Evolutionary conservation across 2,329 filamentous ascomycete species (phyloP), one percentile per base, ranked within the genome.

Genomic region (Penicillium capsulatum): DNA sequence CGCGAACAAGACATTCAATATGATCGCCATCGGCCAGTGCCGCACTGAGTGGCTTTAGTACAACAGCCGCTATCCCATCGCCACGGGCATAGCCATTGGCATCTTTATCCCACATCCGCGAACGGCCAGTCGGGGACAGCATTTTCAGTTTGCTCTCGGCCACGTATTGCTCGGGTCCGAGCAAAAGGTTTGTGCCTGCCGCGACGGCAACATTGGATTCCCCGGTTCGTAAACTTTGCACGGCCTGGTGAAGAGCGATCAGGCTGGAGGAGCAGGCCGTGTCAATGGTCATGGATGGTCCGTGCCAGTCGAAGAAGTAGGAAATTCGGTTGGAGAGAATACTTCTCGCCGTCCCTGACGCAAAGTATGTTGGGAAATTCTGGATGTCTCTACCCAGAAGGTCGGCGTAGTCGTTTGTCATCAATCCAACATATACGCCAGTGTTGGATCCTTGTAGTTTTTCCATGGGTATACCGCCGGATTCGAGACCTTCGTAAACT

Each of bases 61-160:
- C 57, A 0, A 81, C 46, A 0, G 64, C 59, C 1, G 68, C 68
- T 8, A 77, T 56, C 0, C 75, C 76, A 36, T 81, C 78, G 8
- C 72, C 74, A 0, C 75, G 67, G 17, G 64, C 73, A 54, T 67
- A 76, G 6, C 74, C 76, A 46, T 76, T 59, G 0, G 72, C 76
- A 2, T 53, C 54, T 2, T 53, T 58, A 45, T 72, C 68, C 59
- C 65, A 74, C 58, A 67, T 74, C 34, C 69, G 71, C 10, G 71
- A 78, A 26, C 71, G 66, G 1, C 75, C 75, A 0, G 70, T 68
- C 19, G 75, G 69, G 1, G 73, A 75, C 16, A 80, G 68, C 33
- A 77, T 54, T 53, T 70, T 47, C 14, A 58, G 39, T 16, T 62
- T 59, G 34, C 55, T 56, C 39, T 59, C 53, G 3, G 58, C 54